A percentile compares a stretch with the other conserved stretches of the same genome.
Conservation (phyloP, 495 filamentous ascomycete genomes). For the Polyplosphaeria fusca region DNA sequence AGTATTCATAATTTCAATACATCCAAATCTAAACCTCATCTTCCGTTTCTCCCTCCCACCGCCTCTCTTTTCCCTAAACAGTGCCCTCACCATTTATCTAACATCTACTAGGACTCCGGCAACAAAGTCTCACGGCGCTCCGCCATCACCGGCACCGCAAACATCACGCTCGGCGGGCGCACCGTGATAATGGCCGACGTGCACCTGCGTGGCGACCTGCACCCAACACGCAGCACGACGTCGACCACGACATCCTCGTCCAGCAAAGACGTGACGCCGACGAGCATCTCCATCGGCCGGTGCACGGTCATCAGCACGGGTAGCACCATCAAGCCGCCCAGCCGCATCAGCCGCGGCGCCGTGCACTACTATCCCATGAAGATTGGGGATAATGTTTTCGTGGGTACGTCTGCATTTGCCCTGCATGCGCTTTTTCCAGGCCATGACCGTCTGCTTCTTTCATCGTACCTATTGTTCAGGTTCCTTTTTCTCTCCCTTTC, state of each 20-base stretch:
- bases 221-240: constrained; percentile 16
- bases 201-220: constrained; percentile 81
- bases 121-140: constrained; percentile 96
- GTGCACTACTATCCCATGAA: constrained; percentile 76
- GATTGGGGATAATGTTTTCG: constrained; percentile 88
- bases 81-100: not conserved
- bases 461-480: not conserved
- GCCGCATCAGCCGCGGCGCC: constrained; percentile 61
- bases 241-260: constrained; percentile 44
- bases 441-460: not conserved
- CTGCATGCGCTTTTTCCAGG: not conserved
- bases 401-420: constrained; percentile 53
- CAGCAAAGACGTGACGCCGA: constrained; percentile 41
- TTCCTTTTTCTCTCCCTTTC: constrained; percentile 1
- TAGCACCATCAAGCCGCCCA: constrained; percentile 72
- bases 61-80: not conserved
- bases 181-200: constrained; percentile 90
- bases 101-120: constrained; percentile 70
- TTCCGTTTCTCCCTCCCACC: not conserved
- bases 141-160: constrained; percentile 86
- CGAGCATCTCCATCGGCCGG: constrained; percentile 79
- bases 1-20: too few species aligned
- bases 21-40: not conserved
- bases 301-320: constrained; percentile 80
- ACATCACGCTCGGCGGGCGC: constrained; percentile 96